Evolutionary conservation across 768 basidiomycete genomes (phyloP), one percentile per base, ranked within the genome.

Genomic region (Serendipita sp.): DNA sequence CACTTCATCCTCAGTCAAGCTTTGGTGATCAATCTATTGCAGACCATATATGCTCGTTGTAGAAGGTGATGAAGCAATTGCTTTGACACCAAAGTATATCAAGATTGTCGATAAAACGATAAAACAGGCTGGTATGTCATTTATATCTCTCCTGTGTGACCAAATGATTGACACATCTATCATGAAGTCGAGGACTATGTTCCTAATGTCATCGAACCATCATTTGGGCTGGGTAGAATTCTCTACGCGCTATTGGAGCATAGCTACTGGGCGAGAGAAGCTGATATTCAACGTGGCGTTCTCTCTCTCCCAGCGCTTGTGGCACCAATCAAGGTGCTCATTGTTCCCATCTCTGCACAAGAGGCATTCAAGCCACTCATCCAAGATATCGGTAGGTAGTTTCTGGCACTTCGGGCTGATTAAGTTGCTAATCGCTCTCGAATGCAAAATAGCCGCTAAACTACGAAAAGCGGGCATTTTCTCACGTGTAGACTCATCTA

Each of bases 121-220:
- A 72, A 95, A 93, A 71, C 89, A 92, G 71, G 85, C 86, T 37
- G 79, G 95, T 78, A 44, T 66, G 77, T 70, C 0, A 23, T 44
- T 31, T 13, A 15, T 18, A 50, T 43, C 62, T 29, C 46, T 63
- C 11, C 50, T 23, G 52, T 48, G 29, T 62, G 6, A 63, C 10
- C 53, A 55, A 66, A 50, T 67, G 31, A 65, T 55, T 63, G 60
- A 63, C 37, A 44, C 63, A 68, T 31, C 62, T 58, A 53, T 62
- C 64, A 63, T 64, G 0, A 71, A 96, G 93, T 91, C 68, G 90
- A 95, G 68, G 94, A 97, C 75, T 96, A 81, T 75, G 91, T 85
- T 64, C 96, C 95, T 43, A 98, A 97, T 74, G 96, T 99, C 74
- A 95, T 98, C 73, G 95, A 97, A 73, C 94, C 96, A 27, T 99